phyloP scores from a whole-genome alignment of 139 green algal genomes.

The Chlorella ohadii region DNA sequence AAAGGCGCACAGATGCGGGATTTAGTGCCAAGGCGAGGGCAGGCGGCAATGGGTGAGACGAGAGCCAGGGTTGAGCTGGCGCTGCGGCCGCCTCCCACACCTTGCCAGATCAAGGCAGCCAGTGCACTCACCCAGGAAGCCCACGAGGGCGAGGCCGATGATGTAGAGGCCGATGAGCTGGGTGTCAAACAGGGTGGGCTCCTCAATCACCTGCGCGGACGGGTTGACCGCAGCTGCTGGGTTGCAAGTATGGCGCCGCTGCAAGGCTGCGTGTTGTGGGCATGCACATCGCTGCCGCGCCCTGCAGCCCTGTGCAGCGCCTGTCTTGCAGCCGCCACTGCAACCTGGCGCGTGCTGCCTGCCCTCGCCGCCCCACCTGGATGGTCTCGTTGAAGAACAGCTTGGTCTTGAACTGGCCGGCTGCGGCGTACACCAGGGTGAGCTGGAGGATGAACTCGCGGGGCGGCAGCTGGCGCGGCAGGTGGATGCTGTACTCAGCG shows the following conservation, averaged over 20 bases:
- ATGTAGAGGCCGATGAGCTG: slow-evolving; percentile 51
- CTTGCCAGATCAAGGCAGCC: too few species aligned
- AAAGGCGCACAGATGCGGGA: too few species aligned
- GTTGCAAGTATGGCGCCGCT: background rate
- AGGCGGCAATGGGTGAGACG: too few species aligned
- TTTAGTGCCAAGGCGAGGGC: too few species aligned
- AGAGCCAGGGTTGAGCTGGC: too few species aligned
- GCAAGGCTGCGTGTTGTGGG: too few species aligned
- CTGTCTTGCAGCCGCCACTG: too few species aligned
- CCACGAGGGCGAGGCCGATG: slow-evolving; percentile 32
- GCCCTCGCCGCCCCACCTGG: background rate
- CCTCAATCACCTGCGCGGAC: slow-evolving; percentile 32
- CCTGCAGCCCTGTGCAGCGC: too few species aligned
- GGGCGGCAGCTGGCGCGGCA: slow-evolving; percentile 44
- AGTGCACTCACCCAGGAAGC: slow-evolving; percentile 4
- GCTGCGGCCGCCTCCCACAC: too few species aligned
- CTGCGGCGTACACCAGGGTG: background rate
- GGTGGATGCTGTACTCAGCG: slow-evolving; percentile 38
- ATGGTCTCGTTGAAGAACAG: slow-evolving; percentile 38
- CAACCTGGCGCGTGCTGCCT: too few species aligned
- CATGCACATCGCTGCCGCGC: too few species aligned
- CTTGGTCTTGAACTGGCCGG: background rate
- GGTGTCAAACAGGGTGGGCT: slow-evolving; percentile 40
- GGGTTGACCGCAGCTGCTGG: slow-evolving; percentile 17
- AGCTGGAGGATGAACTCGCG: slow-evolving; percentile 46